A percentile compares a stretch with the other conserved stretches of the same genome.
phyloP scores from a whole-genome alignment of 2,329 filamentous ascomycete genomes.

The Penicillium capsulatum region DNA sequence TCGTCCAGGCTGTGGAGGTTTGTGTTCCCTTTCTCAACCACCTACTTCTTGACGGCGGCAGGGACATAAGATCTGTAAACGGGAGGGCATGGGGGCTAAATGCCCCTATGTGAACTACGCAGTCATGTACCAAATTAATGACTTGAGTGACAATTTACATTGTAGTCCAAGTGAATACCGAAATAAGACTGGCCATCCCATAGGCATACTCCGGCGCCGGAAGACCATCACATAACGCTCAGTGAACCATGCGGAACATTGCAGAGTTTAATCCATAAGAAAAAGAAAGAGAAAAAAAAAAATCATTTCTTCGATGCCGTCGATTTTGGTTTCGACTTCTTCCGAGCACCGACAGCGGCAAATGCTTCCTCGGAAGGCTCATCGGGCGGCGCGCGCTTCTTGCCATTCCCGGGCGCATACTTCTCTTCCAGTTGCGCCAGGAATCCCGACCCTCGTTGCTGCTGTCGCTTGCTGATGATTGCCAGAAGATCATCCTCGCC shows the following conservation, averaged over 20 bases:
- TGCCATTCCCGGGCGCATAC: constrained; percentile 53
- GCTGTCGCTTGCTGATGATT: constrained; percentile 68
- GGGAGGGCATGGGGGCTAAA: no score
- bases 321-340: constrained; percentile 34
- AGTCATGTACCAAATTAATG: no score
- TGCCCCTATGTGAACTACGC: no score
- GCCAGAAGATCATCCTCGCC: constrained; percentile 56
- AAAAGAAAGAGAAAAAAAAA: background rate
- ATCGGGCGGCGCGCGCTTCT: constrained; percentile 44
- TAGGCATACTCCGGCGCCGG: background rate
- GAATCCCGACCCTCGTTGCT: constrained; percentile 59
- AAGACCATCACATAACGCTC: background rate
- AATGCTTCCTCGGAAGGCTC: constrained; percentile 63
- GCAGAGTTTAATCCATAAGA: no score
- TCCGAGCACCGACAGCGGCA: constrained; percentile 37
- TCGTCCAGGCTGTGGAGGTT: no score
- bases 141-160: no score
- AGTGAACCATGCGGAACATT: constrained; percentile 1
- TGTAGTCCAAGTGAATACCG: no score
- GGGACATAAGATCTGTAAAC: no score
- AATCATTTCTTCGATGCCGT: constrained; percentile 26
- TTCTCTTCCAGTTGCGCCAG: constrained; percentile 73
- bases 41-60: no score
- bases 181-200: no score
- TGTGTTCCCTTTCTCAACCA: no score